These are phyloP conservation scores for Cordyceps cicadae DNA, from an alignment of 2,329 filamentous ascomycete genomes.

Conservation along the genomic window DNA sequence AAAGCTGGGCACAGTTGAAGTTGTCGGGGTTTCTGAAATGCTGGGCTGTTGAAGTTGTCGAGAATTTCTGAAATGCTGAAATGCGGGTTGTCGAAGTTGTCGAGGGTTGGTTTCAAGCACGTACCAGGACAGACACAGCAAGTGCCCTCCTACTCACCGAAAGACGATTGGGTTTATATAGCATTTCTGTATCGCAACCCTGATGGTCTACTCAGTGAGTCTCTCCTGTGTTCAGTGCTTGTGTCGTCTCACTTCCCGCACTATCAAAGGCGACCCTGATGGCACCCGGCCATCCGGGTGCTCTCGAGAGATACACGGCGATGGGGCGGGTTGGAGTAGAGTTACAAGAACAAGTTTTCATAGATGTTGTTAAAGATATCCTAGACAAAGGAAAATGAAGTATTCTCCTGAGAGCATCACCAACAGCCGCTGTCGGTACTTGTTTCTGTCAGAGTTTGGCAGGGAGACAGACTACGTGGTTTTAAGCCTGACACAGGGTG, in stretches of 20 bases:
- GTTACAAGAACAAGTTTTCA: background rate
- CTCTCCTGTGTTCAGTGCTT: background rate
- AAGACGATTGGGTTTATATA: background rate
- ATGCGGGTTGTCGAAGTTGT: background rate
- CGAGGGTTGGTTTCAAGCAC: background rate
- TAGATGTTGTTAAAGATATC: background rate
- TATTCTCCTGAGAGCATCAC: too few relatives aligned
- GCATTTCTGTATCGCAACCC: background rate
- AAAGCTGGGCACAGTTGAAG: background rate
- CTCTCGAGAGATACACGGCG: background rate
- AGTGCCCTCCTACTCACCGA: background rate
- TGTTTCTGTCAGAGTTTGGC: too few relatives aligned
- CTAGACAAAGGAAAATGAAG: background rate
- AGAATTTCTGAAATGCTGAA: background rate
- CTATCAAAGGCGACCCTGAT: background rate
- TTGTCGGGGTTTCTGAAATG: background rate
- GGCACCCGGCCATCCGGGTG: conserved; percentile 7
- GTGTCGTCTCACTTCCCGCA: background rate
- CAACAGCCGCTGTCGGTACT: background rate
- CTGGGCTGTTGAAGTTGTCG: background rate
- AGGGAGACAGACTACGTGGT: too few relatives aligned
- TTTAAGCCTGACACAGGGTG: too few relatives aligned
- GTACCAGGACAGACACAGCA: background rate
- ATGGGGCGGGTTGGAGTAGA: background rate
- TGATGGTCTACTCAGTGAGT: background rate